Evolutionary conservation across 2,329 filamentous ascomycete genomes (phyloP).

Genomic region (Neopestalotiopsis rosae): DNA sequence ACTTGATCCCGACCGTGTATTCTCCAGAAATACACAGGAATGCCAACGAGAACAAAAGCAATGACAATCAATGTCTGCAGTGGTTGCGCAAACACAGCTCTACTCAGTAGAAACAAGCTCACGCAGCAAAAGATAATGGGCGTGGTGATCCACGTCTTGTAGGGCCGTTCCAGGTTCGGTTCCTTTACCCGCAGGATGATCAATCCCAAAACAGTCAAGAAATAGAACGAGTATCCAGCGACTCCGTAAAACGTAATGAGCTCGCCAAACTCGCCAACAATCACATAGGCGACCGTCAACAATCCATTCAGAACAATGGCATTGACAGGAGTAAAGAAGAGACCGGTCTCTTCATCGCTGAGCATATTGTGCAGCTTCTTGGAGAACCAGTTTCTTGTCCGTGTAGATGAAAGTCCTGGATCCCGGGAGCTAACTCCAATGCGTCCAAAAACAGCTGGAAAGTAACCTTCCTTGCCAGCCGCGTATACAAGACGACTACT

Average conservation of each 20-base stretch:
- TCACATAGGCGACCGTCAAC: conserved; percentile 78
- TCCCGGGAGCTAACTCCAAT: conserved; percentile 68
- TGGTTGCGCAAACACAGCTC: conserved; percentile 89
- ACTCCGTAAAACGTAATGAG: conserved; percentile 97
- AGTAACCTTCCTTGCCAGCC: conserved; percentile 92
- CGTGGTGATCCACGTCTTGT: conserved; percentile 95
- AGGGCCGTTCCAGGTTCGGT: conserved; percentile 86
- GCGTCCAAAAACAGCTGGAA: conserved; percentile 82
- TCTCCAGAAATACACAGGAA: conserved; percentile 89
- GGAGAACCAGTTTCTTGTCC: conserved; percentile 60
- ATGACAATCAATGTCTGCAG: conserved; percentile 88
- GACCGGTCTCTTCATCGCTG: conserved; percentile 77
- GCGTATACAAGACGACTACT: conserved; percentile 90
- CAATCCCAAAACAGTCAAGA: conserved; percentile 89
- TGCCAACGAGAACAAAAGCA: conserved; percentile 79
- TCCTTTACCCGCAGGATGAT: conserved; percentile 90
- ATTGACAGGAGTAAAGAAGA: conserved; percentile 94
- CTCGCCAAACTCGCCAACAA: conserved; percentile 88
- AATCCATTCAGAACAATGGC: conserved; percentile 82
- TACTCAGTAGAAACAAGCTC: conserved; percentile 85
- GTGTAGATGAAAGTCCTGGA: conserved; percentile 48
- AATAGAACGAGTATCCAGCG: conserved; percentile 97
- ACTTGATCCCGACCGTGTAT: conserved; percentile 69
- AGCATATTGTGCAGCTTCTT: conserved; percentile 66
- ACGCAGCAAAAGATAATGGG: conserved; percentile 99